Percentiles rank a stretch among this genome's conserved stretches.
phyloP scores from a whole-genome alignment of 2,329 filamentous ascomycete species.

The Hymenoscyphus infarciens region DNA sequence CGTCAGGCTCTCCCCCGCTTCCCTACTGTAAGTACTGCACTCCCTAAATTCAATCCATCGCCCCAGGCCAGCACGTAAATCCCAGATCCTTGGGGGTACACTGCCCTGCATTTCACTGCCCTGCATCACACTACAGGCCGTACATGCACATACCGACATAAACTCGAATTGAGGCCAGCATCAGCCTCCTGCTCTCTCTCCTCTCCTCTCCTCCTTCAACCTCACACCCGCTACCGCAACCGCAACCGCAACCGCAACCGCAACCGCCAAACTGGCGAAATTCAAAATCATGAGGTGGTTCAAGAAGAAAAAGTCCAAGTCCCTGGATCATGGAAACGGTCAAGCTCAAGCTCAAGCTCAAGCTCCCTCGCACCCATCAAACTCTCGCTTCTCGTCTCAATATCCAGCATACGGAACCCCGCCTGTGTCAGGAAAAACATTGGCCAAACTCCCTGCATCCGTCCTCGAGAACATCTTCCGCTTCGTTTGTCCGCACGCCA shows the following conservation, averaged over 20 bases:
- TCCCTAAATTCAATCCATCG: background rate
- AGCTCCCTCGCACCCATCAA: slow-evolving; percentile 9
- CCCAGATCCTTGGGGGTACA: background rate
- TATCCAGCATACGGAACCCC: slow-evolving; percentile 18
- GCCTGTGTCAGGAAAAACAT: slow-evolving; percentile 16
- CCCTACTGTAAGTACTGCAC: no score
- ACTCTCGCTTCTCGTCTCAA: background rate
- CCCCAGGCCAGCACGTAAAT: background rate
- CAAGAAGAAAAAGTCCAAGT: slow-evolving; percentile 28
- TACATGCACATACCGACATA: background rate
- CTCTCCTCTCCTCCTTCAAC: background rate
- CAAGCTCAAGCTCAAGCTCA: slow-evolving; percentile 10
- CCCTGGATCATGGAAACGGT: slow-evolving; percentile 9
- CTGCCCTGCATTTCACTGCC: background rate
- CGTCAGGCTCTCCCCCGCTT: background rate
- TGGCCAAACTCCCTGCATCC: slow-evolving; percentile 55
- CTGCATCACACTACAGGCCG: background rate
- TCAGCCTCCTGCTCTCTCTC: background rate
- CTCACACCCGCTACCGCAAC: slow-evolving; percentile 8
- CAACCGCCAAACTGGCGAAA: slow-evolving; percentile 26
- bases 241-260: no score
- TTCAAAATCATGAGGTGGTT: slow-evolving; percentile 32
- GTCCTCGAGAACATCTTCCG: slow-evolving; percentile 75
- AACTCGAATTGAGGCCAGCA: background rate
- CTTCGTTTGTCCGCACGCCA: slow-evolving; percentile 77